phyloP scores from a whole-genome alignment of 306 rosid genomes.

The Corylus avellana region DNA sequence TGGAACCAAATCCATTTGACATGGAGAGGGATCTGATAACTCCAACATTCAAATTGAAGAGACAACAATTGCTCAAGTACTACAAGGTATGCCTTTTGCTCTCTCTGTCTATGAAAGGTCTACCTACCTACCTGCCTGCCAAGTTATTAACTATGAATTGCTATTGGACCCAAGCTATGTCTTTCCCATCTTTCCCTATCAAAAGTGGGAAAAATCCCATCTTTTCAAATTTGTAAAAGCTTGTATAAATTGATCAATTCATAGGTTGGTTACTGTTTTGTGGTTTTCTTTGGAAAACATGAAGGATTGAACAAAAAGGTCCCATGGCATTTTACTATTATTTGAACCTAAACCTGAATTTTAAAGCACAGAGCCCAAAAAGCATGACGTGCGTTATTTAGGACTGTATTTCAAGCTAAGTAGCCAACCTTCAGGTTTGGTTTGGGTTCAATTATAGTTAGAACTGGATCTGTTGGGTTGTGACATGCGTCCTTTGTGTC shows the following conservation, averaged over 20 bases:
- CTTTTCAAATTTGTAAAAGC: not conserved
- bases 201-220: too few relatives aligned
- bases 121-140: not conserved
- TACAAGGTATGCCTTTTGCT: conserved; percentile 56
- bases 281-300: not conserved
- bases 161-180: not conserved
- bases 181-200: not conserved
- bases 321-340: not conserved
- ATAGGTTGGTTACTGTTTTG: not conserved
- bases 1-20: conserved; percentile 85
- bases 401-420: too few relatives aligned
- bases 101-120: not conserved
- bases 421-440: too few relatives aligned
- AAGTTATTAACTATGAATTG: not conserved
- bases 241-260: not conserved
- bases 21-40: conserved; percentile 87
- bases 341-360: too few relatives aligned
- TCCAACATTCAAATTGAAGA: conserved; percentile 90
- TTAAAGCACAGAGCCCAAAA: too few relatives aligned
- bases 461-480: too few relatives aligned
- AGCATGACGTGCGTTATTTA: too few relatives aligned
- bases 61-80: conserved; percentile 72
- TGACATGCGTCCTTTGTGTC: too few relatives aligned
- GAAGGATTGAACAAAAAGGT: not conserved
- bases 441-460: too few relatives aligned